Conservation (phyloP, 257 asterid species). For the Jasminum sambac region DNA sequence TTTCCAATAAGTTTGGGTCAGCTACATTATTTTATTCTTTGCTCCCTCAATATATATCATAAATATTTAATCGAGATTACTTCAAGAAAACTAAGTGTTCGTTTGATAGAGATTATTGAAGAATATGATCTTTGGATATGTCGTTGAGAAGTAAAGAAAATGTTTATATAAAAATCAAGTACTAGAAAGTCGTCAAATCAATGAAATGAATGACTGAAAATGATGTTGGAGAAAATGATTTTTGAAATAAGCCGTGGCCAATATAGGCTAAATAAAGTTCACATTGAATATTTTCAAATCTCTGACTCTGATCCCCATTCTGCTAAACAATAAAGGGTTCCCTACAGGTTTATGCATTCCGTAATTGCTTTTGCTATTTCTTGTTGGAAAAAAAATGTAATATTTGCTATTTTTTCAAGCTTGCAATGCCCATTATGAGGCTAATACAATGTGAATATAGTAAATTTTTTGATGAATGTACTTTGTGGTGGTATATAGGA, state of each 20-base stretch:
- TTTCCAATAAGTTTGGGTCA: not conserved
- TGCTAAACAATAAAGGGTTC: not conserved
- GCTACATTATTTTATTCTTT: not conserved
- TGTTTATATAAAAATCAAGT: too few relatives aligned
- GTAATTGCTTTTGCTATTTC: not conserved
- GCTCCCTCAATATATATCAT: not conserved
- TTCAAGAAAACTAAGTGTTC: not conserved
- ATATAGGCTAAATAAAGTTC: not conserved
- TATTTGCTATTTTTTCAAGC: not conserved
- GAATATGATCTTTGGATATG: too few relatives aligned
- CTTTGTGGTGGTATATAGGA: slow-evolving; percentile 42
- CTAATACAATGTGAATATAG: slow-evolving; percentile 3
- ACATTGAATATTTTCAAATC: not conserved
- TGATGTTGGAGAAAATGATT: too few relatives aligned
- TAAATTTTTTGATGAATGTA: slow-evolving; percentile 13
- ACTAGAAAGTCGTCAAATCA: too few relatives aligned
- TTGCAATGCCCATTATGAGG: not conserved
- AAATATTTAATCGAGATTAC: not conserved
- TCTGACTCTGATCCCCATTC: not conserved
- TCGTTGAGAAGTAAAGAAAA: too few relatives aligned
- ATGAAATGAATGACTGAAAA: too few relatives aligned
- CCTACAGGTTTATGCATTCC: not conserved
- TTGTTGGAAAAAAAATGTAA: not conserved
- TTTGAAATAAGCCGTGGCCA: too few relatives aligned
- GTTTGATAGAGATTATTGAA: too few relatives aligned